Evolutionary conservation across 768 basidiomycete species (phyloP).

Genomic region (Omphalotus guepiniiformis): DNA sequence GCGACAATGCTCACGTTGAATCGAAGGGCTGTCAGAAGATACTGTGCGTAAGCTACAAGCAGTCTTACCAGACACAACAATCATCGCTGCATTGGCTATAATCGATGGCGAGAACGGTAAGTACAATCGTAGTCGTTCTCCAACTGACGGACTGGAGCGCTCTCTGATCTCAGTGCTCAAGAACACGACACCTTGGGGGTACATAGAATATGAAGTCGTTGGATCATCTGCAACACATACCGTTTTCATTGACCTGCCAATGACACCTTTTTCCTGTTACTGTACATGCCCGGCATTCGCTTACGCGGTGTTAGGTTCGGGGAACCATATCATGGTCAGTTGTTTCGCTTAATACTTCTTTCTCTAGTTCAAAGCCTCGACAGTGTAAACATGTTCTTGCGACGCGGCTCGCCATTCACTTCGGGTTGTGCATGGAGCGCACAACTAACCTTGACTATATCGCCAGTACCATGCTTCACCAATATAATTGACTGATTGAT

Average conservation of each 20-base stretch:
- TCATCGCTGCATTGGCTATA: slow-evolving; percentile 73
- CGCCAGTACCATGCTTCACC: not conserved
- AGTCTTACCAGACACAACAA: slow-evolving; percentile 57
- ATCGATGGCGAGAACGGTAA: slow-evolving; percentile 67
- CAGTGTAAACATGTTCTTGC: slow-evolving; percentile 85
- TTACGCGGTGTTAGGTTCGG: slow-evolving; percentile 55
- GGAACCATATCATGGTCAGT: slow-evolving; percentile 61
- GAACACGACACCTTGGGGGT: slow-evolving; percentile 53
- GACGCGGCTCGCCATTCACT: slow-evolving; percentile 50
- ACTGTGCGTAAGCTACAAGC: slow-evolving; percentile 49
- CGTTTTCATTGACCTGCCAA: slow-evolving; percentile 45
- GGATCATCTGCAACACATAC: slow-evolving; percentile 62
- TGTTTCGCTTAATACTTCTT: not conserved
- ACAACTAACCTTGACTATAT: not conserved
- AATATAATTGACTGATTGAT: not conserved
- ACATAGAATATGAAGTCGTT: slow-evolving; percentile 60
- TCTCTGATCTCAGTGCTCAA: slow-evolving; percentile 47
- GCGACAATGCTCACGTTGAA: not conserved
- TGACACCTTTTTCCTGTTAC: slow-evolving; percentile 43
- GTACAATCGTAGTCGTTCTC: slow-evolving; percentile 11
- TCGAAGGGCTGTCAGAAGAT: slow-evolving; percentile 42
- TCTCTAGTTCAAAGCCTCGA: not conserved
- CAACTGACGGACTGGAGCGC: no score
- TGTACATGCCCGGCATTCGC: slow-evolving; percentile 77
- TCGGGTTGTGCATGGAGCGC: slow-evolving; percentile 19